Evolutionary conservation across 1,284 basidiomycete species (phyloP).

Genomic region (Cerrena zonata): DNA sequence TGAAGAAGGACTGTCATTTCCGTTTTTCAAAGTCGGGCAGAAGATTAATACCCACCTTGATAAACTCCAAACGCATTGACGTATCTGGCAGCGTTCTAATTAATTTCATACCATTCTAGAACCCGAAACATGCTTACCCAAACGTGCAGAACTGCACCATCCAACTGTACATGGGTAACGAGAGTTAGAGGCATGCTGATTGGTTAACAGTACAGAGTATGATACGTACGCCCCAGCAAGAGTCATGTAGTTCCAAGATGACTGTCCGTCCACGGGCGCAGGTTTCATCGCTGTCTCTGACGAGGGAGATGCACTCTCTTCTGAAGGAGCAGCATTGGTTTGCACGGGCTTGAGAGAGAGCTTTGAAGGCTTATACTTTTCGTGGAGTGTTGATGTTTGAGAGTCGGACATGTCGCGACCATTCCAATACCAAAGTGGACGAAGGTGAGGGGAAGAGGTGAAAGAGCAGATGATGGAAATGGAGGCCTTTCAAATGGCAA

Average conservation of each 20-base stretch:
- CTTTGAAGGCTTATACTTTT: neutral
- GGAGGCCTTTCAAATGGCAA: neutral
- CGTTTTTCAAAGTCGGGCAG: neutral
- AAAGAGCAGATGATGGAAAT: neutral
- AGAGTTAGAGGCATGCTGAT: too few relatives aligned
- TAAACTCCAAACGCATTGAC: constrained; percentile 21
- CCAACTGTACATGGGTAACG: neutral
- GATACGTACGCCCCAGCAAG: constrained; percentile 6
- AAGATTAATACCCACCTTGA: constrained; percentile 18
- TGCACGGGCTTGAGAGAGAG: neutral
- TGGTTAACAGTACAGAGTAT: too few relatives aligned
- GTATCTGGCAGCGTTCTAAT: neutral
- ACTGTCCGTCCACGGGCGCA: neutral
- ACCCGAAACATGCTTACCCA: constrained; percentile 1
- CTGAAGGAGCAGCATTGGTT: neutral
- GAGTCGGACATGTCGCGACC: neutral
- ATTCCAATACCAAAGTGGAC: neutral
- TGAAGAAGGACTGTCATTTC: constrained; percentile 9
- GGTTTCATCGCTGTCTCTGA: neutral
- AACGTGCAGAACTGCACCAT: constrained; percentile 8
- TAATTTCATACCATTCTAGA: neutral
- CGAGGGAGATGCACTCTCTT: too few relatives aligned
- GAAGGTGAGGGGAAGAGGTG: neutral
- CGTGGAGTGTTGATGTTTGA: neutral
- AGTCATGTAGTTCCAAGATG: neutral